A percentile compares a stretch with the other conserved stretches of the same genome.
These are phyloP conservation scores for Tuber aestivum DNA, from an alignment of 495 filamentous ascomycete species.

Conservation along the genomic window DNA sequence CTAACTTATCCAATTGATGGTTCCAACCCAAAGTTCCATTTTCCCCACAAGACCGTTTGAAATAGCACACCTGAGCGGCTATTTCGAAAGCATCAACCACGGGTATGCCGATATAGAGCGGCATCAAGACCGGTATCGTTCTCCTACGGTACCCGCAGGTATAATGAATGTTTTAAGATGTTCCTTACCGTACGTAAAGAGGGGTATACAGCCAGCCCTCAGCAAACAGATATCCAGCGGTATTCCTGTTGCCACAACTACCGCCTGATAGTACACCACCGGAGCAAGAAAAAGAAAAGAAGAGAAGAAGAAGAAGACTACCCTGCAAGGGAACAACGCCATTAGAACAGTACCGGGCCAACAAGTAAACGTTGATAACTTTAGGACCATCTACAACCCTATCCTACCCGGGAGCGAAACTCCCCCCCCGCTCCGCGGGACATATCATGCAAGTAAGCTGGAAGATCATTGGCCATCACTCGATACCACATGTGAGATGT, in stretches of 20 bases:
- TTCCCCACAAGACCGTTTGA: neutral
- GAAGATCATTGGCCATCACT: neutral
- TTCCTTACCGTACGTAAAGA: neutral
- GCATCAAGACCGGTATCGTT: neutral
- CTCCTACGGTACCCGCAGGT: neutral
- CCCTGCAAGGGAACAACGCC: neutral
- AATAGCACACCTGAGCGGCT: neutral
- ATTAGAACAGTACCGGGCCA: neutral
- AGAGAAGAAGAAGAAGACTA: neutral
- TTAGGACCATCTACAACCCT: neutral
- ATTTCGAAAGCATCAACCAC: neutral
- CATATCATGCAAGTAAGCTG: neutral
- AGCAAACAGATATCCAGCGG: neutral
- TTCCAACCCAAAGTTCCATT: neutral
- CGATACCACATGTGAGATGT: neutral
- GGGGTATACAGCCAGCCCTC: neutral
- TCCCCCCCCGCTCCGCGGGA: neutral
- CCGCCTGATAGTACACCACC: neutral
- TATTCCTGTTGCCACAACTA: neutral
- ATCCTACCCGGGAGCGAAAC: neutral
- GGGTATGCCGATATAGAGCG: neutral
- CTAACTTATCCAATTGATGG: neutral
- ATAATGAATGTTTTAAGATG: constrained; percentile 2
- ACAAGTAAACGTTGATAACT: neutral
- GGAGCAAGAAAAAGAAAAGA: neutral